These are phyloP conservation scores for Monilinia laxa DNA, from an alignment of 2,329 filamentous ascomycete genomes.

Conservation along the genomic window DNA sequence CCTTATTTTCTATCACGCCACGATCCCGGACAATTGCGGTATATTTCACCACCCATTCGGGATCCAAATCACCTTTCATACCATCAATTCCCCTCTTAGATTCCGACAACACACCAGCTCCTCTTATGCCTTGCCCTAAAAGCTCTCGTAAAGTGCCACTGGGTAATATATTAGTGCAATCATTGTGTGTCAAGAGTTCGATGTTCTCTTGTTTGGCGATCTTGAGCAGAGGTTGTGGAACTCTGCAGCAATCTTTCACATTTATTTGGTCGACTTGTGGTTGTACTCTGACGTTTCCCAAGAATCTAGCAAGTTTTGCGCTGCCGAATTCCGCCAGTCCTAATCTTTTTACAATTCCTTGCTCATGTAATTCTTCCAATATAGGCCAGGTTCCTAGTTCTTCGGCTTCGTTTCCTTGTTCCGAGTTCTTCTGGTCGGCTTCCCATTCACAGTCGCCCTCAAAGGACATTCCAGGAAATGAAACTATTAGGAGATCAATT, in stretches of 20 bases:
- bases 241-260: slow-evolving; percentile 90
- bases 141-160: slow-evolving; percentile 81
- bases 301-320: slow-evolving; percentile 74
- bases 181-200: slow-evolving; percentile 88
- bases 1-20: slow-evolving; percentile 97
- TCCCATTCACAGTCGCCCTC: slow-evolving; percentile 88
- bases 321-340: slow-evolving; percentile 91
- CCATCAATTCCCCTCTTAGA: slow-evolving; percentile 49
- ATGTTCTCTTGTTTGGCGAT: slow-evolving; percentile 82
- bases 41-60: slow-evolving; percentile 96
- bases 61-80: slow-evolving; percentile 73
- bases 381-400: slow-evolving; percentile 68
- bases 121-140: slow-evolving; percentile 67
- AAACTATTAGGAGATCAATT: slow-evolving; percentile 87
- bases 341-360: slow-evolving; percentile 71
- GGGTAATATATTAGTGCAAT: slow-evolving; percentile 89
- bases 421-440: slow-evolving; percentile 60
- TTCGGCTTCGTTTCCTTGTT: slow-evolving; percentile 65
- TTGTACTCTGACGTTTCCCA: slow-evolving; percentile 66
- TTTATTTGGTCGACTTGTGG: slow-evolving; percentile 96
- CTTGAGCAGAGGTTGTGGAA: slow-evolving; percentile 80
- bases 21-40: slow-evolving; percentile 91
- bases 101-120: slow-evolving; percentile 71
- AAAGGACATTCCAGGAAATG: slow-evolving; percentile 90
- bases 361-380: slow-evolving; percentile 69